Conservation (phyloP, 108 stramenopile species). For the Mayamaea pseudoterrestris region DNA sequence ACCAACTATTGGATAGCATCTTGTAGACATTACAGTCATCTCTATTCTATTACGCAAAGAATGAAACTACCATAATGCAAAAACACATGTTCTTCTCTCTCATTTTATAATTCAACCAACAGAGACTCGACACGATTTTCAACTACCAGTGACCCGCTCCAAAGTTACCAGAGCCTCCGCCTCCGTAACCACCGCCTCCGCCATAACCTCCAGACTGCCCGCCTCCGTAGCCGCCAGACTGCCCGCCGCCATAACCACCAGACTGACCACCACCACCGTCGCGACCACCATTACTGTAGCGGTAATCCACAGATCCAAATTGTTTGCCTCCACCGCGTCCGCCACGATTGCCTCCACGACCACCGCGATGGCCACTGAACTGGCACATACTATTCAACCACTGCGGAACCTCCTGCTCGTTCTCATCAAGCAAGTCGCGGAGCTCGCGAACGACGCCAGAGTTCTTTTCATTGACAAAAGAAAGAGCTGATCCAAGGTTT, state of each 20-base stretch:
- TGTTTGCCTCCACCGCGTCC: slow-evolving; percentile 33
- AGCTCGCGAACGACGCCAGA: slow-evolving; percentile 63
- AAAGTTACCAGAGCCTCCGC: slow-evolving; percentile 5
- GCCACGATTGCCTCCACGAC: slow-evolving; percentile 43
- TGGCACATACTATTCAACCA: slow-evolving; percentile 75
- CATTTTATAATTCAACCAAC: too few species aligned
- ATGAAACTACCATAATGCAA: too few species aligned
- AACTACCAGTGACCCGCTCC: too few species aligned
- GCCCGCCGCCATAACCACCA: slow-evolving; percentile 29
- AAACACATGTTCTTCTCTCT: too few species aligned
- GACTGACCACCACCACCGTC: slow-evolving; percentile 13
- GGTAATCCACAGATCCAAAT: slow-evolving; percentile 17
- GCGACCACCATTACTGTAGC: slow-evolving; percentile 12
- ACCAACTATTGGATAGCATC: too few species aligned
- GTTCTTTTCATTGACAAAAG: slow-evolving; percentile 90
- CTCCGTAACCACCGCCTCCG: slow-evolving; percentile 14
- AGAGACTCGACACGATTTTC: too few species aligned
- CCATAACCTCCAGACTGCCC: slow-evolving; percentile 11
- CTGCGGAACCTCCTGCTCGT: slow-evolving; percentile 72
- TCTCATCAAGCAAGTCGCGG: slow-evolving; percentile 73
- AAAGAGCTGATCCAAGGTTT: slow-evolving; percentile 85
- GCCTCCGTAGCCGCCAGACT: slow-evolving; percentile 22
- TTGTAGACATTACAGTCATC: too few species aligned
- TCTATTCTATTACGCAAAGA: too few species aligned
- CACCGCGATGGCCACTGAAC: slow-evolving; percentile 29